A percentile compares a stretch with the other conserved stretches of the same genome.
These are phyloP conservation scores for Teunomyces atbi DNA, from an alignment of 805 yeast genomes.

Conservation along the genomic window DNA sequence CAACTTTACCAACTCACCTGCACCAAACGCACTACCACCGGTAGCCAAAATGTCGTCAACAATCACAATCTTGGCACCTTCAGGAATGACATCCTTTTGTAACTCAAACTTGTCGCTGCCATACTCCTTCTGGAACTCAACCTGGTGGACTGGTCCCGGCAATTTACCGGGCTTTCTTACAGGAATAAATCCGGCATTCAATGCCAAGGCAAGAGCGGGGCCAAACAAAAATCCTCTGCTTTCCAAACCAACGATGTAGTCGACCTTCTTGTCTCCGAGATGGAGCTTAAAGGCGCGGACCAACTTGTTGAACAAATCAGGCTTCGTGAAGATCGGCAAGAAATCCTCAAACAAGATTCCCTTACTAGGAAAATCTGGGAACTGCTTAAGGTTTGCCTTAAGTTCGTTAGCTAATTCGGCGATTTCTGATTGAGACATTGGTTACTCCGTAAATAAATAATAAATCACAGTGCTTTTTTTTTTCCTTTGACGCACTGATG, in stretches of 20 bases:
- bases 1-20: conserved; percentile 74
- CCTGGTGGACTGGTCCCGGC: conserved; percentile 78
- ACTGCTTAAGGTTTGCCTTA: conserved; percentile 51
- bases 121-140: conserved; percentile 84
- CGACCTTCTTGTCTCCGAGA: conserved; percentile 65
- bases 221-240: conserved; percentile 97
- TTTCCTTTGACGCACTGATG: neutral
- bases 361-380: conserved; percentile 90
- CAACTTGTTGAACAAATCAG: conserved; percentile 76
- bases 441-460: neutral
- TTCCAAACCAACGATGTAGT: conserved; percentile 90
- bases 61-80: conserved; percentile 76
- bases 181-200: conserved; percentile 90
- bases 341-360: conserved; percentile 96
- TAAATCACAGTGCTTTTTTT: neutral
- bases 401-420: conserved; percentile 36
- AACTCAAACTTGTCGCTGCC: conserved; percentile 88
- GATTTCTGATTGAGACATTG: conserved; percentile 19
- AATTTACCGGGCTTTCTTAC: conserved; percentile 94
- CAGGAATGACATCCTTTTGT: conserved; percentile 77
- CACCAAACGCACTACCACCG: conserved; percentile 95
- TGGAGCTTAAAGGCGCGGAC: conserved; percentile 78
- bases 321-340: conserved; percentile 86
- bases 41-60: conserved; percentile 98
- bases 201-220: conserved; percentile 87